These are phyloP conservation scores for Fusarium lateritium DNA, from an alignment of 2,329 filamentous ascomycete species.

Conservation along the genomic window DNA sequence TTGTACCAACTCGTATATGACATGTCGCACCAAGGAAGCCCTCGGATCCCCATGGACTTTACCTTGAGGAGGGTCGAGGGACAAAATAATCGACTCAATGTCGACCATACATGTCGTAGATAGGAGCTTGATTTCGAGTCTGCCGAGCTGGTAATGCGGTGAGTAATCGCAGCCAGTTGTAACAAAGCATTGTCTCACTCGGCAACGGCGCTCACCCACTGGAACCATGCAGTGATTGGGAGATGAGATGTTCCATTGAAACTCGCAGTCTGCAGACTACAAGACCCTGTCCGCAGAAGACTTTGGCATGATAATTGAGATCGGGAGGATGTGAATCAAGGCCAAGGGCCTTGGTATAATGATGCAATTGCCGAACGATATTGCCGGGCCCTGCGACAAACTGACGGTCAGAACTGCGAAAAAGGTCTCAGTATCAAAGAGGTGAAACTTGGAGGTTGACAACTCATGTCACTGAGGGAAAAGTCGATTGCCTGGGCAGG, in stretches of 20 bases:
- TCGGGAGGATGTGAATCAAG: not conserved
- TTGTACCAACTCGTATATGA: constrained; percentile 5
- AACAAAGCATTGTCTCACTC: not conserved
- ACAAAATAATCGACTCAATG: not conserved
- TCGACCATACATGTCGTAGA: not conserved
- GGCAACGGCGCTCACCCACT: not conserved
- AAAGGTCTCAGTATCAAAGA: not conserved
- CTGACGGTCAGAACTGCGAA: not conserved
- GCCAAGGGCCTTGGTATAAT: not conserved
- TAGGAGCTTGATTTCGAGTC: not conserved
- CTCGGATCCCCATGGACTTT: not conserved
- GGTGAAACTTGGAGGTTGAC: not conserved
- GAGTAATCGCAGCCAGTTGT: not conserved
- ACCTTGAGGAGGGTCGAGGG: not conserved
- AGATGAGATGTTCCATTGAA: not conserved
- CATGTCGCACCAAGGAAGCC: constrained; percentile 6
- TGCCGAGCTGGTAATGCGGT: not conserved
- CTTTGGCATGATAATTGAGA: not conserved
- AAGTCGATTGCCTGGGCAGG: too few relatives aligned
- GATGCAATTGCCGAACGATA: not conserved
- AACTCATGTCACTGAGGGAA: not conserved
- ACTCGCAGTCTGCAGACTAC: not conserved
- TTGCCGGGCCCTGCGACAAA: not conserved
- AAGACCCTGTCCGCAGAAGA: not conserved
- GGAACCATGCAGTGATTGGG: not conserved